phyloP scores from a whole-genome alignment of 2,329 filamentous ascomycete genomes.

The Rutstroemia sp. region DNA sequence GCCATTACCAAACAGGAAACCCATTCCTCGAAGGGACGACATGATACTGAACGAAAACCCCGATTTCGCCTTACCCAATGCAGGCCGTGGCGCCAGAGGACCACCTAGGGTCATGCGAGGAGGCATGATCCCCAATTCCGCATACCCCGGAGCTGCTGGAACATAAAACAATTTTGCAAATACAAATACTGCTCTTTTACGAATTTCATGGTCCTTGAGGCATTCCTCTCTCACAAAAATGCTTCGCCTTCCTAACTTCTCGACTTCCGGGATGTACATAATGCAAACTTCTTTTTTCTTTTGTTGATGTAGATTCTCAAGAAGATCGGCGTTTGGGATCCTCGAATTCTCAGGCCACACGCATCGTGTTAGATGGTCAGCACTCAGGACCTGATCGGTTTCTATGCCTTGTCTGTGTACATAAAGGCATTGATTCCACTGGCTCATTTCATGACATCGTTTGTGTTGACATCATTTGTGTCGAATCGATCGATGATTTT shows the following conservation, averaged over 20 bases:
- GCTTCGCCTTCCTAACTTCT: constrained; percentile 8
- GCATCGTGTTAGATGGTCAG: background rate
- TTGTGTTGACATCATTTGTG: too few relatives aligned
- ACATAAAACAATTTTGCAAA: constrained; percentile 11
- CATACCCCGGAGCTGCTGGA: constrained; percentile 37
- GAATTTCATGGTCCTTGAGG: constrained; percentile 14
- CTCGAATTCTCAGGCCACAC: background rate
- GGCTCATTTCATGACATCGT: too few relatives aligned
- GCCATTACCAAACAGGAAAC: constrained; percentile 26
- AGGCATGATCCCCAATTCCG: constrained; percentile 44
- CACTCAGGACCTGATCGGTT: background rate
- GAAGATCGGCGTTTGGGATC: constrained; percentile 6
- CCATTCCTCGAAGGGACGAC: constrained; percentile 51
- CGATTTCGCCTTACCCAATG: constrained; percentile 66
- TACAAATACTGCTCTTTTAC: background rate
- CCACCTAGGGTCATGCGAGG: constrained; percentile 14
- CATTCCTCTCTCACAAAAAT: background rate
- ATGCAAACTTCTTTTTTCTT: constrained; percentile 13
- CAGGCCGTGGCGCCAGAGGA: constrained; percentile 22
- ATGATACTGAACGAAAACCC: constrained; percentile 73
- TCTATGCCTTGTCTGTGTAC: background rate
- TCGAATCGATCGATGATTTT: background rate
- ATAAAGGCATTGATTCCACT: background rate
- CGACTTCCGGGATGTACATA: constrained; percentile 19
- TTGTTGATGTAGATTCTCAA: constrained; percentile 19